Percentiles rank a stretch among this genome's conserved stretches.
Evolutionary conservation across 352 stramenopile species (phyloP).

Genomic region (Pythium utonaiense): DNA sequence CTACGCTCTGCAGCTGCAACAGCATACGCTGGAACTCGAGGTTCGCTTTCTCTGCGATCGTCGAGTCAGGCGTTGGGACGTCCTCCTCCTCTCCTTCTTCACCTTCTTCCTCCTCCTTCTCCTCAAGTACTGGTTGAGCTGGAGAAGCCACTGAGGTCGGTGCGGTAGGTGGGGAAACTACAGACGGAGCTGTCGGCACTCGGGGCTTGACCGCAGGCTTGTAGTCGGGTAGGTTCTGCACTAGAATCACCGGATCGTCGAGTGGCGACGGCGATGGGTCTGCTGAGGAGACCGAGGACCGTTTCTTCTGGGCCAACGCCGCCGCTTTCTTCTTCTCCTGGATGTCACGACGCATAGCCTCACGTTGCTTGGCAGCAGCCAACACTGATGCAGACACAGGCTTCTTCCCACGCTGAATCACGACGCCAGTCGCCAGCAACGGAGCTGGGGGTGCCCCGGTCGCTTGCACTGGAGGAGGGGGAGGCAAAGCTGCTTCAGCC

Average conservation of each 20-base stretch:
- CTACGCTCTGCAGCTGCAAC: constrained; percentile 61
- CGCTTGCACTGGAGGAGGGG: neutral
- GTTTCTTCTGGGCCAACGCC: neutral
- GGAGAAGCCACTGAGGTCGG: no score
- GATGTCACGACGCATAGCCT: constrained; percentile 38
- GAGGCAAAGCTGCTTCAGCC: neutral
- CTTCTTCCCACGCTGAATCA: constrained; percentile 10
- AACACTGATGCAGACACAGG: constrained; percentile 9
- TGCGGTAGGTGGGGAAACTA: no score
- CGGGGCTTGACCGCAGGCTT: neutral
- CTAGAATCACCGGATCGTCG: constrained; percentile 67
- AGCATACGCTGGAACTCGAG: constrained; percentile 79
- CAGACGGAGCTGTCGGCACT: no score
- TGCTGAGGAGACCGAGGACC: neutral
- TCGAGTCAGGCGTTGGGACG: constrained; percentile 15
- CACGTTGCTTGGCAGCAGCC: constrained; percentile 15
- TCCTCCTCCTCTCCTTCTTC: constrained; percentile 24
- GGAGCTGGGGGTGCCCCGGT: neutral
- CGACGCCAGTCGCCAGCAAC: neutral
- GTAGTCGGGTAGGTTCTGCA: constrained; percentile 59
- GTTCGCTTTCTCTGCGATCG: constrained; percentile 27
- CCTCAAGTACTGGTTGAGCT: neutral
- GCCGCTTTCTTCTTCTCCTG: constrained; percentile 37
- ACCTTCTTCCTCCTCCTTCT: constrained; percentile 9
- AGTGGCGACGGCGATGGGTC: constrained; percentile 29